Base-by-base conservation (phyloP, 805 yeast genomes). In the Kazachstania bromeliacearum region DNA sequence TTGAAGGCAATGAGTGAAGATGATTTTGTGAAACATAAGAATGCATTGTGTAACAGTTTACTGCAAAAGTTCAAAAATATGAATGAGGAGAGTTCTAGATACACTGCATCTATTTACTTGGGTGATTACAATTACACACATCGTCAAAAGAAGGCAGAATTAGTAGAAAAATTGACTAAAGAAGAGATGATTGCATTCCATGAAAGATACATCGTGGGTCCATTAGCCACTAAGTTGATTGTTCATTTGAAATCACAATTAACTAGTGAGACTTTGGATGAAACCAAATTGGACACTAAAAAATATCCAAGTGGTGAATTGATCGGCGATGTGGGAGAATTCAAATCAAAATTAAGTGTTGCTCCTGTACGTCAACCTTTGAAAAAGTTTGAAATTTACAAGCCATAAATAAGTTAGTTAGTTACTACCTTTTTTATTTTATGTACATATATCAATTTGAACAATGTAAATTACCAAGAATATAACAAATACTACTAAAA, bases 111-210 rank as follows among this genome's bases (percentile, higher is more conserved):
- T 10, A 80, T 92, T 39, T 72, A 74, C 21, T 68, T 75, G 38
- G 96, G 96, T 5, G 81, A 66, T 58, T 88, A 81, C 52, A 85
- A 89, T 54, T 89, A 85, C 60, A 59, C 66, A 25, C 67, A 72
- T 36, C 66, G 75, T 39, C 71, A 66, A 26, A 60, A 64, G 31
- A 79, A 78, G 40, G 85, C 83, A 5, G 67, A 67, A 30, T 42
- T 71, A 3, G 67, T 85, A 36, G 67, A 70, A 35, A 50, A 50
- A 3, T 55, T 85, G 36, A 65, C 77, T 20, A 71, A 77, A 50
- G 55, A 60, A 2, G 81, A 87, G 20, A 61, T 87, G 25, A 46
- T 73, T 19, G 64, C 66, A 1, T 77, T 77, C 49, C 84, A 69
- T 53, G 51, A 70, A 18, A 47, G 59, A 3, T 64, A 60, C 39